Conservation (phyloP, 2,329 filamentous ascomycete species). For the Ceratocystis harringtonii region DNA sequence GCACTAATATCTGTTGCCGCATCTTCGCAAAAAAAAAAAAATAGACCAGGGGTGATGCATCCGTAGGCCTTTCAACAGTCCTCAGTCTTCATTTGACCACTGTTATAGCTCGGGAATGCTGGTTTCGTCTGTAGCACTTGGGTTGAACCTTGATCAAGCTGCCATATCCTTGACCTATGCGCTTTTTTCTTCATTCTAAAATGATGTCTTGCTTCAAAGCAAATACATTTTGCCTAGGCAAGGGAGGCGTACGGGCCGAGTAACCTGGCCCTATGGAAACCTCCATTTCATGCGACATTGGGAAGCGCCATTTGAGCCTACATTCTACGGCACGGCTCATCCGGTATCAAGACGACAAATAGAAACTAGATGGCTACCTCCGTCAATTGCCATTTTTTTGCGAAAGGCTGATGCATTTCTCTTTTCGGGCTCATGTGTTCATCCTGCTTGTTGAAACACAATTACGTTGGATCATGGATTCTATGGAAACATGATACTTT, state of each 20-base stretch:
- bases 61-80: too few species aligned
- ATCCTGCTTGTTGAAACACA: background rate
- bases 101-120: background rate
- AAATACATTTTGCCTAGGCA: background rate
- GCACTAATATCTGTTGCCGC: background rate
- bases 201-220: background rate
- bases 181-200: background rate
- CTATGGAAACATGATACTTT: background rate
- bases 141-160: background rate
- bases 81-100: too few species aligned
- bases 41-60: too few species aligned
- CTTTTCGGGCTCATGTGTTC: background rate
- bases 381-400: background rate
- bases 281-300: background rate
- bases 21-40: too few species aligned
- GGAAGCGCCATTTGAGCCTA: background rate
- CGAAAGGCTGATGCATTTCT: background rate
- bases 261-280: background rate
- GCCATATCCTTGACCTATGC: background rate
- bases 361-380: background rate
- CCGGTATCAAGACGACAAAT: background rate
- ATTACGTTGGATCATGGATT: background rate
- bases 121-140: too few species aligned
- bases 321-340: background rate
- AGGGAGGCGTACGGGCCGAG: background rate